Evolutionary conservation across 2,329 filamentous ascomycete genomes (phyloP), one percentile per base, ranked within the genome.

Genomic region (Daldinia sp.): DNA sequence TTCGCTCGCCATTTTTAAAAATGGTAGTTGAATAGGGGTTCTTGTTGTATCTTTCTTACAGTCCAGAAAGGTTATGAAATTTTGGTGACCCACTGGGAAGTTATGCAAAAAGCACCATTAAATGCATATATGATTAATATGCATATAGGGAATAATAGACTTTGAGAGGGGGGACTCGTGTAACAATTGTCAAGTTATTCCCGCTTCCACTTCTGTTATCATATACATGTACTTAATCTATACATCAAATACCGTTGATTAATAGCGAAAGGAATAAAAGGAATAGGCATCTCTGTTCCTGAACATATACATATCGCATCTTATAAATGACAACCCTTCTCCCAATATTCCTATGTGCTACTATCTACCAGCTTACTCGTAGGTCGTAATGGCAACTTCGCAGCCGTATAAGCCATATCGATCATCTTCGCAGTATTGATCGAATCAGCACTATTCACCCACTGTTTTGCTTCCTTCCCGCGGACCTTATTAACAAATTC

Each of bases 401-500:
- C 75, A 51, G 79, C 78, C 39, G 67, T 67, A 65, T 82, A 83
- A 5, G 77, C 80, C 71, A 75, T 75, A 71, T 83, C 82, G 46
- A 83, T 75, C 72, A 79, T 79, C 73, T 71, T 77, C 80, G 80
- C 81, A 71, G 75, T 78, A 62, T 72, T 72, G 23, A 83, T 76
- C 6, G 77, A 80, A 55, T 82, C 79, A 57, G 76, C 72, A 1
- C 72, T 74, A 23, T 72, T 70, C 30, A 83, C 74, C 81, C 81
- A 83, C 23, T 79, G 73, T 1, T 68, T 74, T 9, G 75, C 75
- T 23, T 76, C 72, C 13, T 77, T 71, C 2, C 78, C 79, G 42
- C 78, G 78, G 30, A 82, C 70, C 48, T 70, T 75, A 65, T 81
- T 79, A 2, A 82, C 79, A 56, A 83, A 83, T 46, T 78, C 75